Base-by-base conservation (phyloP, 495 filamentous ascomycete species). In the Annulohypoxylon maeteangense region DNA sequence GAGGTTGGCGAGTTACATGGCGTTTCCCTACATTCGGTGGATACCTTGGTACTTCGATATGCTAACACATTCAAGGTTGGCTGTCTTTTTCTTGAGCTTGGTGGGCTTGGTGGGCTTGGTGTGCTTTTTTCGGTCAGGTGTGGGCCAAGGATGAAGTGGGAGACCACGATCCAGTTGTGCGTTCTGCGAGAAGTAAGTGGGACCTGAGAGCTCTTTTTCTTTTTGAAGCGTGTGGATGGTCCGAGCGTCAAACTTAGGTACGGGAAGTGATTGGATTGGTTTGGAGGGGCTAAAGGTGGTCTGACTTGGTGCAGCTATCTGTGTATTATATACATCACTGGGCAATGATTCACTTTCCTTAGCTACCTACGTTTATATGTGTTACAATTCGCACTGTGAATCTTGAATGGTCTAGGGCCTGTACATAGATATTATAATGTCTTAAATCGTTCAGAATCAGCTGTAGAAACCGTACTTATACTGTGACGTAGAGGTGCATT, bases 1-100 rank as follows among this genome's bases (percentile, higher is more conserved):
- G 61, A 68, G 54, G 53, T 53, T 42, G 64, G 67, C 64, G 64
- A 67, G 63, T 72, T 67, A 66, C 68, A 71, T 71, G 45, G 56
- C 69, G 50, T 64, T 64, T 55, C 25, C 44, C 12, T 57, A 32
- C 51, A 7, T 59, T 51, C 54, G 29, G 62, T 62, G 58, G 62
- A 50, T 62, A 68, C 65, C 12, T 27, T 32, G 48, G 48, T 53
- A 38, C 25, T 51, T 57, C 11, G 42, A 50, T 48, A 51, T 29
- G 14, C 36, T 40, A 40, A 40, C 36, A 40, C 36, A 40, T 40
- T 14, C 36, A 40, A 11, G 61, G 58, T 63, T 25, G 29, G 54
- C 31, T 48, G 14, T 34, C 34, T 44, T 44, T 18, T 44, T 16
- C 6, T 18, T 2, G 20, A 44, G 25, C 29, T 54, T 32, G 14